Conservation (phyloP, 1,284 basidiomycete species). For the Paramarasmius palmivorus region DNA sequence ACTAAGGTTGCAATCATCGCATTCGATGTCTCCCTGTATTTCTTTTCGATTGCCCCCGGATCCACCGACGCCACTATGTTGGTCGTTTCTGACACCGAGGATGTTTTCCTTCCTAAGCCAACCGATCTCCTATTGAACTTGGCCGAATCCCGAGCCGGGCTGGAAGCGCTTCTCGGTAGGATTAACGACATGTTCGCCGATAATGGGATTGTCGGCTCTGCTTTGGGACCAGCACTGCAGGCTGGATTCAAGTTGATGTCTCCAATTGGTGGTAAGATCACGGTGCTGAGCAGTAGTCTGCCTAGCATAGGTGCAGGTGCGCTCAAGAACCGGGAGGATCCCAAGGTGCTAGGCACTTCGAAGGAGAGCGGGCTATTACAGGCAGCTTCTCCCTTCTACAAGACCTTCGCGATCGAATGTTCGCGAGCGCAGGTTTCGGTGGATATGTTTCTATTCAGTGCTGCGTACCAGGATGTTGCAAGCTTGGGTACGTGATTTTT, state of each 20-base stretch:
- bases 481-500: slow-evolving; percentile 67
- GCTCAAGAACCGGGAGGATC: slow-evolving; percentile 95
- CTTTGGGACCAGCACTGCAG: slow-evolving; percentile 94
- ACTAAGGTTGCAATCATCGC: slow-evolving; percentile 94
- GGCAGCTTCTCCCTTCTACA: slow-evolving; percentile 94
- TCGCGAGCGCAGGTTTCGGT: slow-evolving; percentile 97
- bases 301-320: slow-evolving; percentile 90
- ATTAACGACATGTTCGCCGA: slow-evolving; percentile 98
- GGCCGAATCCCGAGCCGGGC: slow-evolving; percentile 77
- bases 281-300: slow-evolving; percentile 86
- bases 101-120: slow-evolving; percentile 97
- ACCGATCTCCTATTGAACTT: slow-evolving; percentile 95
- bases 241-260: slow-evolving; percentile 96
- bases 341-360: slow-evolving; percentile 92
- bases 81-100: slow-evolving; percentile 95
- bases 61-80: slow-evolving; percentile 90
- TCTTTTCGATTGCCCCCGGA: slow-evolving; percentile 90
- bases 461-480: slow-evolving; percentile 94
- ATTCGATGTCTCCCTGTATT: slow-evolving; percentile 92
- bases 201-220: slow-evolving; percentile 88
- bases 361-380: slow-evolving; percentile 84
- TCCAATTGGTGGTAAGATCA: slow-evolving; percentile 87
- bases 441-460: slow-evolving; percentile 98
- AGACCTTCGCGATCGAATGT: slow-evolving; percentile 98
- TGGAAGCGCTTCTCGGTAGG: slow-evolving; percentile 82